Evolutionary conservation across 495 filamentous ascomycete species (phyloP).

Genomic region (Neurospora africana): DNA sequence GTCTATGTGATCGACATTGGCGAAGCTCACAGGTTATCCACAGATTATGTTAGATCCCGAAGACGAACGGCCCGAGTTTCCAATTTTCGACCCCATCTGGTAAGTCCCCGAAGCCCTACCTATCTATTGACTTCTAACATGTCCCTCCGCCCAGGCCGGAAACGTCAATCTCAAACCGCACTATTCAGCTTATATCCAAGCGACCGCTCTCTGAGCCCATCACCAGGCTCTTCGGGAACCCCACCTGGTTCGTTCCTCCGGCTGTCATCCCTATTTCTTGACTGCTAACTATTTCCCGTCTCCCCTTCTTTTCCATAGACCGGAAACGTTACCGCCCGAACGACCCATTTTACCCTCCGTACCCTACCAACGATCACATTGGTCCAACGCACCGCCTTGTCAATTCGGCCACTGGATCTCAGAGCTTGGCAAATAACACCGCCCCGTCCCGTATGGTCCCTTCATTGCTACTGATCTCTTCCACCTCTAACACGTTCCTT

Average conservation of each 20-base stretch:
- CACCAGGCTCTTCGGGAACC: neutral
- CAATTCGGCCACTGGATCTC: neutral
- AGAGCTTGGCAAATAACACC: neutral
- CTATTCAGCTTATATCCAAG: neutral
- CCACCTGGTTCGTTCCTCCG: neutral
- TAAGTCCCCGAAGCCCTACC: neutral
- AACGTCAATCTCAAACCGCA: neutral
- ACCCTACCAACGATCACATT: neutral
- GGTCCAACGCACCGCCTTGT: neutral
- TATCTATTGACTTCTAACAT: neutral
- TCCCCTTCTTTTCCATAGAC: neutral
- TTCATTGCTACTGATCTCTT: neutral
- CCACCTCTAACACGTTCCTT: neutral
- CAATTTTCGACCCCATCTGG: neutral
- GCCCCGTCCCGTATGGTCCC: neutral
- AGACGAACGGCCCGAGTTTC: too few species aligned
- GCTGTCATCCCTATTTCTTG: neutral
- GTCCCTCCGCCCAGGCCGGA: neutral
- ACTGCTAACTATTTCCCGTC: neutral
- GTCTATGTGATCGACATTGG: too few species aligned
- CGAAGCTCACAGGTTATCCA: too few species aligned
- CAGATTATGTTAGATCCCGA: too few species aligned
- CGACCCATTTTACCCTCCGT: too few species aligned
- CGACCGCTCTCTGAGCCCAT: neutral
- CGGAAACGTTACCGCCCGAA: too few species aligned